Evolutionary conservation across 805 yeast species (phyloP).

Genomic region (Hanseniaspora lachancei): DNA sequence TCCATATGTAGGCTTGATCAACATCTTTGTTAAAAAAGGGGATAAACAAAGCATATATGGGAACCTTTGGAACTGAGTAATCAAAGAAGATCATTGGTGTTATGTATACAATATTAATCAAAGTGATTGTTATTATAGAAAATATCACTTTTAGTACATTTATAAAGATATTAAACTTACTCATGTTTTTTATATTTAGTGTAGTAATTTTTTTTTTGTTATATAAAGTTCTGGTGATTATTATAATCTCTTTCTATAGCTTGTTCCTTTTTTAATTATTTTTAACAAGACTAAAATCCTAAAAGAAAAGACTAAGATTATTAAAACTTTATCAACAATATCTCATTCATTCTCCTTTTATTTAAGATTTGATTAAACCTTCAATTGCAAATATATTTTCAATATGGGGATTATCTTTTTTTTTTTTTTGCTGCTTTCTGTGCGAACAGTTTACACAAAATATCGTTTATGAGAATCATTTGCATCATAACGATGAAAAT

Average conservation of each 20-base stretch:
- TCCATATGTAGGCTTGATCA: slow-evolving; percentile 34
- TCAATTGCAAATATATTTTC: background rate
- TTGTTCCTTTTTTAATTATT: too few species aligned
- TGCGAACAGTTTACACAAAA: background rate
- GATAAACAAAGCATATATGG: slow-evolving; percentile 43
- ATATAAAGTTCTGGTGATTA: background rate
- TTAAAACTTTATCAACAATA: too few species aligned
- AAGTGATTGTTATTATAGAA: background rate
- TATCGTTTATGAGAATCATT: background rate
- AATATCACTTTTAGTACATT: background rate
- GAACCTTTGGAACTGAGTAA: slow-evolving; percentile 43
- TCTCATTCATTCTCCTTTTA: too few species aligned
- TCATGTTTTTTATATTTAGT: background rate
- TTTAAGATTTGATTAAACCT: background rate
- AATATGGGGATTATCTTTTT: too few species aligned
- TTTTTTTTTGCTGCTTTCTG: background rate
- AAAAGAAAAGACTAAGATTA: too few species aligned
- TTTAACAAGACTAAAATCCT: too few species aligned
- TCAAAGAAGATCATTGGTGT: background rate
- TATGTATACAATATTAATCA: background rate
- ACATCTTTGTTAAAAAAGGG: slow-evolving; percentile 28
- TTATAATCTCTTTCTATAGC: background rate
- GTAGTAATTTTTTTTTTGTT: background rate
- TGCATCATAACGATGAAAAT: too few species aligned
- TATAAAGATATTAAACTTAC: background rate